Percentiles rank a stretch among this genome's conserved stretches.
Conservation (phyloP, 306 rosid species). For the Begonia peltatifolia region DNA sequence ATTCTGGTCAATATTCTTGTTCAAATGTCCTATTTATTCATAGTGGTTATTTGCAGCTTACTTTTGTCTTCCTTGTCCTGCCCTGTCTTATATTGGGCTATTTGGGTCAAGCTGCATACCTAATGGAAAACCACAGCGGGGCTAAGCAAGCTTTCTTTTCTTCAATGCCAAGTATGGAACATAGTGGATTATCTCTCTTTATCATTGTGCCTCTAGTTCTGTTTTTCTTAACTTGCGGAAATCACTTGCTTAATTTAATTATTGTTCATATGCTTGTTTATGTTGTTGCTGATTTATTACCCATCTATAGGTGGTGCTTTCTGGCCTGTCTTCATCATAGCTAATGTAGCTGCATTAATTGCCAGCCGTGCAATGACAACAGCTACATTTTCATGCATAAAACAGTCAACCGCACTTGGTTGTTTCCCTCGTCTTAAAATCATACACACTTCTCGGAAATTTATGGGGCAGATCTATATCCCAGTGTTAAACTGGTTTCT, state of each 20-base stretch:
- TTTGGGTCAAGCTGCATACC: constrained; percentile 99
- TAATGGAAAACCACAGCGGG: constrained; percentile 47
- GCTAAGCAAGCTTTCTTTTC: constrained; percentile 57
- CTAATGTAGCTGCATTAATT: constrained; percentile 80
- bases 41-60: constrained; percentile 57
- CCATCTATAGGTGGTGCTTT: constrained; percentile 53
- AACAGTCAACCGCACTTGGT: constrained; percentile 96
- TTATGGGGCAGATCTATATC: constrained; percentile 98
- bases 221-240: not conserved
- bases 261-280: not conserved
- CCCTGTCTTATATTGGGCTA: constrained; percentile 92
- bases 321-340: constrained; percentile 73
- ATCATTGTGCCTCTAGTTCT: not conserved
- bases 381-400: constrained; percentile 93
- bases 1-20: too few relatives aligned
- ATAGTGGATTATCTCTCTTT: constrained; percentile 10
- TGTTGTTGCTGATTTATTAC: too few relatives aligned
- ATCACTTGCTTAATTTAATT: not conserved
- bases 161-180: constrained; percentile 63
- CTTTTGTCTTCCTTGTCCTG: constrained; percentile 81
- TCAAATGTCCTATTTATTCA: constrained; percentile 5
- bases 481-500: constrained; percentile 94
- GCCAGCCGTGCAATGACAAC: constrained; percentile 98
- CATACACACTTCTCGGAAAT: constrained; percentile 82
- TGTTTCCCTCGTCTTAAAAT: constrained; percentile 98